Evolutionary conservation across 768 basidiomycete species (phyloP).

Genomic region (Boletellus ananas): DNA sequence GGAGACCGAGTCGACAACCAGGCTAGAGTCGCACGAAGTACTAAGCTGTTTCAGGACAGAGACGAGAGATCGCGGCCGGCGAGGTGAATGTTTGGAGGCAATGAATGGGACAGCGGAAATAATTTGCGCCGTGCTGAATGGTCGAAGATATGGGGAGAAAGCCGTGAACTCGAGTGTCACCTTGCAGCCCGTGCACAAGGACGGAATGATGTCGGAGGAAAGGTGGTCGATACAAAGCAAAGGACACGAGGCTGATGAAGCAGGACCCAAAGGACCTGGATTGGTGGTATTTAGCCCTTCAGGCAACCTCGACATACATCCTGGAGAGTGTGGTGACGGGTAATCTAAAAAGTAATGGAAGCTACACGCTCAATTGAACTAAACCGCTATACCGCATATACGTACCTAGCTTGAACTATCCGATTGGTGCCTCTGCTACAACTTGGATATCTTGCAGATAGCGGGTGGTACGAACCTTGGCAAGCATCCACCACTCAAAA

Average conservation of each 20-base stretch:
- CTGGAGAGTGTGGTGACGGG: not conserved
- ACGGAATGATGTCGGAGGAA: conserved; percentile 9
- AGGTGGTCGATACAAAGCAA: conserved; percentile 23
- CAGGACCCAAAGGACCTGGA: conserved; percentile 7
- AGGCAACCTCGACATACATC: not conserved
- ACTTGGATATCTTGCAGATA: not conserved
- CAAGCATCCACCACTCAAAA: conserved; percentile 33
- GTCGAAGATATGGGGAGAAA: conserved; percentile 34
- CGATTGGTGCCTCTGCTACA: not conserved
- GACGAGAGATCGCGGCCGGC: conserved; percentile 37
- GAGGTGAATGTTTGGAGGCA: conserved; percentile 28
- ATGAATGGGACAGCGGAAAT: conserved; percentile 45
- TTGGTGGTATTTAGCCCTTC: not conserved
- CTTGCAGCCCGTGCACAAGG: conserved; percentile 16
- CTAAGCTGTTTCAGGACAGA: conserved; percentile 36
- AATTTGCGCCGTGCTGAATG: conserved; percentile 36
- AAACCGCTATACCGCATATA: conserved; percentile 8
- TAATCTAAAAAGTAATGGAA: not conserved
- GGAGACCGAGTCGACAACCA: conserved; percentile 33
- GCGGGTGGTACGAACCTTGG: conserved; percentile 18
- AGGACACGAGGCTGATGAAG: conserved; percentile 4
- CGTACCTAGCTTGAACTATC: conserved; percentile 22
- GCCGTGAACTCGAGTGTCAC: conserved; percentile 36
- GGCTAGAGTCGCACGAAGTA: conserved; percentile 18
- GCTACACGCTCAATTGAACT: not conserved